These are phyloP conservation scores for Phytophthora tentaculata DNA, from an alignment of 352 stramenopile species.

Conservation along the genomic window DNA sequence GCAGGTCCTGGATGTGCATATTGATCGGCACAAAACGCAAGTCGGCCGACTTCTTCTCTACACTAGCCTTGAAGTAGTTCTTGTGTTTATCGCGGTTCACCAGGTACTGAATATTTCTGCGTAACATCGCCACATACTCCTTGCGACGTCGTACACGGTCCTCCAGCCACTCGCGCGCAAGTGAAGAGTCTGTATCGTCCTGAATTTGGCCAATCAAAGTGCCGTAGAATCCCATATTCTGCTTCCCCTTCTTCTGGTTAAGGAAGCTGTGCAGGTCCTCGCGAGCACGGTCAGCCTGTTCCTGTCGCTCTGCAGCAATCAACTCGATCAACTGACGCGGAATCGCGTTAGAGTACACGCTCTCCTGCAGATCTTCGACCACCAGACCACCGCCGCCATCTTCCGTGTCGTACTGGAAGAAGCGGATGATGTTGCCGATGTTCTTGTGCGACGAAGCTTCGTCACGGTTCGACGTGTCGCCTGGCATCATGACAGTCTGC, in stretches of 20 bases:
- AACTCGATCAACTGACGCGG: slow-evolving; percentile 83
- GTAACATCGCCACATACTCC: slow-evolving; percentile 82
- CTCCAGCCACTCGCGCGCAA: slow-evolving; percentile 84
- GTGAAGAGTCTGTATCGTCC: slow-evolving; percentile 79
- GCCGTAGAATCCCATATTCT: slow-evolving; percentile 84
- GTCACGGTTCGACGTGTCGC: slow-evolving; percentile 74
- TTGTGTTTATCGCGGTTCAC: slow-evolving; percentile 91
- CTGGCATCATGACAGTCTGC: slow-evolving; percentile 89
- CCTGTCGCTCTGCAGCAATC: slow-evolving; percentile 77
- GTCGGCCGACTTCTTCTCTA: slow-evolving; percentile 85
- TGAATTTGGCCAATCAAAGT: slow-evolving; percentile 90
- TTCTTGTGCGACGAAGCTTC: slow-evolving; percentile 82
- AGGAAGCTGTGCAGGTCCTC: slow-evolving; percentile 82
- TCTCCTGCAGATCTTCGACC: slow-evolving; percentile 86
- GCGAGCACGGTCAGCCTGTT: slow-evolving; percentile 79
- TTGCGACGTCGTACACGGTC: slow-evolving; percentile 77
- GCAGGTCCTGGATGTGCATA: slow-evolving; percentile 85
- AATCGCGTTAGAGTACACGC: slow-evolving; percentile 78
- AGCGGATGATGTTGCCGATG: slow-evolving; percentile 90
- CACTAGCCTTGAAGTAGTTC: slow-evolving; percentile 89
- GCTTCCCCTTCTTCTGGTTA: slow-evolving; percentile 88
- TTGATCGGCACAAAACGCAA: slow-evolving; percentile 90
- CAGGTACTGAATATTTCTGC: slow-evolving; percentile 86
- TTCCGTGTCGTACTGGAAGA: slow-evolving; percentile 90
- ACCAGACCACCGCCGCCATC: slow-evolving; percentile 80